phyloP scores from a whole-genome alignment of 2,329 filamentous ascomycete species.

The Venturia effusa region DNA sequence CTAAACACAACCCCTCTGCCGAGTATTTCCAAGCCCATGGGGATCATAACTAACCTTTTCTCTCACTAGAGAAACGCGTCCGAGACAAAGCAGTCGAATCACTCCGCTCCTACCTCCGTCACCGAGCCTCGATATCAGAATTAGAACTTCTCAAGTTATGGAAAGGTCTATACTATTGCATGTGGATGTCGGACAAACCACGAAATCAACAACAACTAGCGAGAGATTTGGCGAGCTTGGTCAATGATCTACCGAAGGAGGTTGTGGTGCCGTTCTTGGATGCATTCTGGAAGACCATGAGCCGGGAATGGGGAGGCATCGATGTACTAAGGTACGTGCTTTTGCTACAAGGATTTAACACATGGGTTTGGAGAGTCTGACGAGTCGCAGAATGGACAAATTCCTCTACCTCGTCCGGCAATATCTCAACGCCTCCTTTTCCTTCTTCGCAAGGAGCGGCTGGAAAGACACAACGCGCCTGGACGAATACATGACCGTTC shows the following conservation, averaged over 20 bases:
- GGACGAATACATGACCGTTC: constrained; percentile 34
- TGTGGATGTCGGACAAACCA: constrained; percentile 89
- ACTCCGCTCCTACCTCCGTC: constrained; percentile 65
- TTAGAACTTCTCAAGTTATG: constrained; percentile 78
- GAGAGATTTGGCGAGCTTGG: constrained; percentile 61
- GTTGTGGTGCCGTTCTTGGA: constrained; percentile 33
- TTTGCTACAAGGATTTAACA: constrained; percentile 40
- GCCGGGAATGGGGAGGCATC: constrained; percentile 39
- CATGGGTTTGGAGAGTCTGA: constrained; percentile 25
- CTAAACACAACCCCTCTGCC: constrained; percentile 5
- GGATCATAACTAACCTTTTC: background rate
- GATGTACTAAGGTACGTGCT: constrained; percentile 31
- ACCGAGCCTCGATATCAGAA: constrained; percentile 48
- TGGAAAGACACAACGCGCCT: constrained; percentile 29
- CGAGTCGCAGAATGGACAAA: constrained; percentile 64
- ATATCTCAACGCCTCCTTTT: constrained; percentile 63
- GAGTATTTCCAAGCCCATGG: background rate
- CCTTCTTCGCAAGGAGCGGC: constrained; percentile 30
- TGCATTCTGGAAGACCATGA: constrained; percentile 43
- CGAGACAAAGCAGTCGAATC: constrained; percentile 68
- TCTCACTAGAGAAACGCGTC: constrained; percentile 57
- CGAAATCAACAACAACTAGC: constrained; percentile 78
- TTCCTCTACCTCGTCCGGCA: constrained; percentile 76
- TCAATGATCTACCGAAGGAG: constrained; percentile 44
- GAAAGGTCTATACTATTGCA: constrained; percentile 87